phyloP scores from a whole-genome alignment of 192 early-diverging fungal genomes.

The Coemansia sp. region DNA sequence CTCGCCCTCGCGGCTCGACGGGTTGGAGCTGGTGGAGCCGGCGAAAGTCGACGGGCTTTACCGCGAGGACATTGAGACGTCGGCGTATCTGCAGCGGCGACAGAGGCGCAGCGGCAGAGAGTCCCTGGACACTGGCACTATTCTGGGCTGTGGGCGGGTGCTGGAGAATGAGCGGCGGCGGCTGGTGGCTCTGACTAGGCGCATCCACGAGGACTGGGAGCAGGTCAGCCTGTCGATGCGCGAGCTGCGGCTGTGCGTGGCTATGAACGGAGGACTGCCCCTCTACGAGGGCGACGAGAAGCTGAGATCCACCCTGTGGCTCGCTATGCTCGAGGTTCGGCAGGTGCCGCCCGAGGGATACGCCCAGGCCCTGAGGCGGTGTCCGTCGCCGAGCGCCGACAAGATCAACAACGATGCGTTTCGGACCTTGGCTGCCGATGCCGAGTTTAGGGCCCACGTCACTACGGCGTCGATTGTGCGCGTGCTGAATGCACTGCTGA shows the following conservation, averaged over 20 bases:
- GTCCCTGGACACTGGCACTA: neutral
- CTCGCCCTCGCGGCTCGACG: constrained; percentile 41
- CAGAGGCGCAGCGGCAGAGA: constrained; percentile 5
- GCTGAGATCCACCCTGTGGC: constrained; percentile 38
- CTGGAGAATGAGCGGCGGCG: constrained; percentile 24
- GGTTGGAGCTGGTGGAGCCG: constrained; percentile 54
- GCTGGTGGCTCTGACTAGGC: constrained; percentile 42
- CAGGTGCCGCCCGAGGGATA: constrained; percentile 62
- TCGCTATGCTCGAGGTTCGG: constrained; percentile 53
- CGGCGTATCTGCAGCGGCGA: constrained; percentile 39
- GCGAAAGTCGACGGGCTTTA: constrained; percentile 46
- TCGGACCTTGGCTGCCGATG: constrained; percentile 80
- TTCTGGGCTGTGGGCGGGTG: neutral
- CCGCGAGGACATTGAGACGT: constrained; percentile 40
- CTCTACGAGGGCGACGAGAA: neutral
- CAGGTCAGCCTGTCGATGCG: constrained; percentile 46
- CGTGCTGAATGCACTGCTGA: constrained; percentile 87
- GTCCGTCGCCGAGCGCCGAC: constrained; percentile 70
- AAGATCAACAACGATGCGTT: constrained; percentile 94
- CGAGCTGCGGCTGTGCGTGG: constrained; percentile 39
- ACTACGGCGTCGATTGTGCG: constrained; percentile 76
- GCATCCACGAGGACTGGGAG: constrained; percentile 48
- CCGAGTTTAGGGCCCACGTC: constrained; percentile 70
- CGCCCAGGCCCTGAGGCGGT: constrained; percentile 66
- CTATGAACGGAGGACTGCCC: constrained; percentile 39